Evolutionary conservation across 1,284 basidiomycete species (phyloP), one percentile per base, ranked within the genome.

Genomic region (Sutorius eximius): DNA sequence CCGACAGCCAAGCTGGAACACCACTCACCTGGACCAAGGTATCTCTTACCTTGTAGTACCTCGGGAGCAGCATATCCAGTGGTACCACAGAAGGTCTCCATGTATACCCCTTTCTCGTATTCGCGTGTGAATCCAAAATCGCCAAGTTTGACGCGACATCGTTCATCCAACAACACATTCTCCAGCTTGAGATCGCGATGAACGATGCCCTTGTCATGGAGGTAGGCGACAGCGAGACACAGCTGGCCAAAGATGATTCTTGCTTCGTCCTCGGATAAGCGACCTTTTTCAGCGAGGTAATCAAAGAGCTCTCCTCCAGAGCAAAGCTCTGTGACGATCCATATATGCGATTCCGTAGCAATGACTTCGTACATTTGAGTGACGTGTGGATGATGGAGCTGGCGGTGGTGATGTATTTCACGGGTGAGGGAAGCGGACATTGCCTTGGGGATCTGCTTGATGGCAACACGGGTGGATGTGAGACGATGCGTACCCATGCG

Each of bases 121-220:
- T 98, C 96, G 49, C 96, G 80, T 2, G 95, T 96, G 68, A 99
- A 98, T 15, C 96, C 96, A 69, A 99, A 93, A 73, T 99, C 96
- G 13, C 94, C 95, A 8, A 99, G 81, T 71, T 95, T 95, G 62
- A 95, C 85, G 49, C 89, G 81, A 70, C 91, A 88, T 46, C 86
- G 82, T 67, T 94, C 91, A 68, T 98, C 95, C 44, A 98, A 74
- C 49, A 98, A 77, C 0, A 96, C 89, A 66, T 98, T 99, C 77
- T 98, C 96, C 55, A 98, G 81, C 75, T 98, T 98, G 68, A 98
- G 81, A 73, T 98, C 95, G 18, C 96, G 85, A 71, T 98, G 95
- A 6, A 95, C 93, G 59, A 97, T 93, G 38, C 93, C 93, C 72
- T 91, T 89, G 55, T 85, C 83, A 64, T 97, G 94, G 37, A 98